Base-by-base conservation (phyloP, 805 yeast species). In the Metschnikowia arizonensis region DNA sequence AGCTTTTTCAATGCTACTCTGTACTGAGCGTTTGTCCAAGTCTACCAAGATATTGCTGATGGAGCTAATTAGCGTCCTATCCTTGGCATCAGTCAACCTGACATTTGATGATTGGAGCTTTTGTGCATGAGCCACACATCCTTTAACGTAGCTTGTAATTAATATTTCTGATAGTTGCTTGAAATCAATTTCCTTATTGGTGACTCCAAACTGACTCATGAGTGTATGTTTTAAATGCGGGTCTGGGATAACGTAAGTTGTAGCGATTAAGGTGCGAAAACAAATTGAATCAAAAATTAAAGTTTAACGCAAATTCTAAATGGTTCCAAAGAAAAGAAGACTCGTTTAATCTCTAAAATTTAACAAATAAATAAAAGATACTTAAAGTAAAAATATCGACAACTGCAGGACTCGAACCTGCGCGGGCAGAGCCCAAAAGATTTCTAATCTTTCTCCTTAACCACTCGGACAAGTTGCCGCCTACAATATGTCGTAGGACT, bases 381-480 rank as follows among this genome's bases (percentile, higher is more conserved):
- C n/a, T n/a, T n/a, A n/a, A n/a, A n/a, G n/a, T n/a, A n/a, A n/a
- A n/a, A n/a, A n/a, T n/a, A n/a, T n/a, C n/a, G n/a, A n/a, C n/a
- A n/a, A n/a, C n/a, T n/a, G n/a, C n/a, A n/a, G n/a, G n/a, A n/a
- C n/a, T n/a, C n/a, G n/a, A n/a, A n/a, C n/a, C n/a, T n/a, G n/a
- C n/a, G n/a, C n/a, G 83, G 83, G 83, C 79, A 74, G 72, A 78
- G 76, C 83, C 83, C 83, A 79, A 76, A 70, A 78, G 83, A 73
- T 73, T 81, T 80, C 81, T 83, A 80, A 81, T 77, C 83, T 78
- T 69, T 73, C 84, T 82, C 83, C 83, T 79, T 79, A 79, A 78
- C 83, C 84, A 74, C 83, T 79, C 83, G 83, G 83, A 82, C 19
- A 9, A 15, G 33, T 30, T 14, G 33, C 33, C n/a, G n/a, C n/a